Evolutionary conservation across 2,329 filamentous ascomycete species (phyloP), one percentile per base, ranked within the genome.

Genomic region (Colletotrichum lindemuthianum): DNA sequence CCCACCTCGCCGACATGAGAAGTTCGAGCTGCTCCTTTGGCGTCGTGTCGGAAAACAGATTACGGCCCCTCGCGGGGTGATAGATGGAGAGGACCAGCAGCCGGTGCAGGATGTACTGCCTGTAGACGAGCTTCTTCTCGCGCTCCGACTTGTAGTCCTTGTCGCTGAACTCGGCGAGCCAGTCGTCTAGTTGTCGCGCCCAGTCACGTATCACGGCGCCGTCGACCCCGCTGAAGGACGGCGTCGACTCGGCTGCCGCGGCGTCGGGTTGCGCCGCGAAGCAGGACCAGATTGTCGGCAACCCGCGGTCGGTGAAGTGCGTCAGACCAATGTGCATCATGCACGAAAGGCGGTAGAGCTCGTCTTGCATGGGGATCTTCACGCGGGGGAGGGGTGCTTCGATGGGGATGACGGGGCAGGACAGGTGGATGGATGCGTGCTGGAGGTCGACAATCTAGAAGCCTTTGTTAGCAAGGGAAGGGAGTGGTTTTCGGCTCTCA

Each of bases 321-420:
- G 73, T 76, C 4, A 81, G 66, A 0, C 79, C 78, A 0, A 75
- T 78, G 54, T 81, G 77, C 79, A 81, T 80, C 78, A 81, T 80
- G 13, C 77, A 74, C 2, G 78, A 80, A 0, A 81, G 70, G 6
- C 75, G 72, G 44, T 79, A 78, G 3, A 81, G 74, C 16, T 79
- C 78, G 60, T 81, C 79, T 47, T 75, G 74, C 10, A 73, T 71
- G 1, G 77, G 76, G 4, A 74, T 75, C 41, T 77, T 76, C 7
- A 81, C 72, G 5, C 73, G 69, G 0, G 73, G 67, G 2, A 80
- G 69, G 1, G 79, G 79, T 1, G 79, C 74, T 39, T 76, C 74
- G 12, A 79, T 72, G 1, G 78, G 79, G 24, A 81, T 75, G 8
- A 79, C 74, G 0, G 79, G 79, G 37, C 75, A 80, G 0, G 77